Percentiles rank a stretch among this genome's conserved stretches.
Conservation (phyloP, 148 eudicot species). For the Polygonum maritimum region DNA sequence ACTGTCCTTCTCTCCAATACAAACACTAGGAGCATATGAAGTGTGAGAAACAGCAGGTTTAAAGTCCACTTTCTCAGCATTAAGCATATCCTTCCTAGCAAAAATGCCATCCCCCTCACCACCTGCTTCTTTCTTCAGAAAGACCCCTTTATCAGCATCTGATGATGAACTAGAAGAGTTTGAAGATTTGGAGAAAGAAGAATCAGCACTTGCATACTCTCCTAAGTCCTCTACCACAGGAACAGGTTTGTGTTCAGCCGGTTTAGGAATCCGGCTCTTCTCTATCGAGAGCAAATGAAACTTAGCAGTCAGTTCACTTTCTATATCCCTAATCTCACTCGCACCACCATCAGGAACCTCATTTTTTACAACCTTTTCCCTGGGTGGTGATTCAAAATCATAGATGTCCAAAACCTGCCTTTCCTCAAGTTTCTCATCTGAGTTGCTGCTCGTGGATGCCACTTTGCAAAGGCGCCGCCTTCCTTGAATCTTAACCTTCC, state of each 20-base stretch:
- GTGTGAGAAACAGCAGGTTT: constrained; percentile 17
- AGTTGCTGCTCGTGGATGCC: constrained; percentile 15
- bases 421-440: constrained; percentile 17
- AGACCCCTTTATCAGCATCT: constrained; percentile 14
- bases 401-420: constrained; percentile 26
- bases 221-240: constrained; percentile 22
- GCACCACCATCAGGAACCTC: constrained; percentile 27
- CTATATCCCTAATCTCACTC: constrained; percentile 71
- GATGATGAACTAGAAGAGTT: constrained; percentile 30
- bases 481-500: constrained; percentile 65
- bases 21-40: constrained; percentile 12
- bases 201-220: constrained; percentile 28
- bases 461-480: constrained; percentile 84
- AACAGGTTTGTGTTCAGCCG: constrained; percentile 20
- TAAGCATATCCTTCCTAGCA: constrained; percentile 11
- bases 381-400: constrained; percentile 57
- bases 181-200: constrained; percentile 39
- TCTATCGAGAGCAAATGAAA: constrained; percentile 70
- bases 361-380: constrained; percentile 17
- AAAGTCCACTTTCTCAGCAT: constrained; percentile 10
- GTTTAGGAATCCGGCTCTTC: constrained; percentile 43
- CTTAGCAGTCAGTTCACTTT: constrained; percentile 64
- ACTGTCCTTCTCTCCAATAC: constrained; percentile 17
- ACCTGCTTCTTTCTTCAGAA: constrained; percentile 19
- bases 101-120: constrained; percentile 14